Evolutionary conservation across 306 rosid species (phyloP).

Genomic region (Abrus precatorius): DNA sequence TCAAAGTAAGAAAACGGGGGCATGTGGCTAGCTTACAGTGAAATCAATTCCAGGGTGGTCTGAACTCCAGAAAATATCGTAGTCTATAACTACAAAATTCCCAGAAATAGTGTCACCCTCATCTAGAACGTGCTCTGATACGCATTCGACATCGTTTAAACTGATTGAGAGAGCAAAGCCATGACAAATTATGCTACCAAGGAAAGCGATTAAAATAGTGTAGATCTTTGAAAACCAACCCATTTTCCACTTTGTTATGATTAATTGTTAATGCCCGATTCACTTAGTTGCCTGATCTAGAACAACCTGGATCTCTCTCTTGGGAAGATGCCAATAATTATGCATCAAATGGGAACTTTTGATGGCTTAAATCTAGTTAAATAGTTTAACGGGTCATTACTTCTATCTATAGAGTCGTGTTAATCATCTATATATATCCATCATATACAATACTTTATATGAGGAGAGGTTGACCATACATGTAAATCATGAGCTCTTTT

Average conservation of each 20-base stretch:
- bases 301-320: slow-evolving; percentile 25
- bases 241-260: slow-evolving; percentile 38
- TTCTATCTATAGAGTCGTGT: slow-evolving; percentile 39
- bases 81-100: slow-evolving; percentile 59
- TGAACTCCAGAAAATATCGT: slow-evolving; percentile 60
- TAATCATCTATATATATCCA: slow-evolving; percentile 15
- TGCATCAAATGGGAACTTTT: slow-evolving; percentile 34
- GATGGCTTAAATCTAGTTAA: slow-evolving; percentile 42
- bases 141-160: slow-evolving; percentile 54
- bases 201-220: not conserved
- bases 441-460: not conserved
- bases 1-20: not conserved
- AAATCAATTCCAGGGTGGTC: slow-evolving; percentile 65
- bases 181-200: slow-evolving; percentile 35
- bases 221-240: slow-evolving; percentile 47
- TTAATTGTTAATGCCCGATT: not conserved
- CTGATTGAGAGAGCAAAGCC: slow-evolving; percentile 50
- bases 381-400: slow-evolving; percentile 41
- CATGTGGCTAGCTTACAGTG: slow-evolving; percentile 33
- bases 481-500: not conserved
- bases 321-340: slow-evolving; percentile 24
- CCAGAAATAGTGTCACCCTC: slow-evolving; percentile 55
- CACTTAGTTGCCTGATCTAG: not conserved
- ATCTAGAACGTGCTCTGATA: slow-evolving; percentile 49
- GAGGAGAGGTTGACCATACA: not conserved